phyloP scores from a whole-genome alignment of 2,329 filamentous ascomycete genomes.

The Ciborinia camelliae region DNA sequence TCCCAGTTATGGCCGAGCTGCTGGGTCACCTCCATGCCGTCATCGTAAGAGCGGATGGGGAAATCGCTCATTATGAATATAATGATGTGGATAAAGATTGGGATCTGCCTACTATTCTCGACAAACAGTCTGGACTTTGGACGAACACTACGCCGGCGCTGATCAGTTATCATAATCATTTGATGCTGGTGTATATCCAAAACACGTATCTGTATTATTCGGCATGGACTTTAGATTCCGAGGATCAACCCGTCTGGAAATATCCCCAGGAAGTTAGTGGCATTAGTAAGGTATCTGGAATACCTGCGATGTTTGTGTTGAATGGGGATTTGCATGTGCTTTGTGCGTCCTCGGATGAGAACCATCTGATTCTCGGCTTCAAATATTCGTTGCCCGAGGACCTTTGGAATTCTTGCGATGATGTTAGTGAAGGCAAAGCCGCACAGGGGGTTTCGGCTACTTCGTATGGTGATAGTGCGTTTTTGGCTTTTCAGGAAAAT shows the following conservation, averaged over 20 bases:
- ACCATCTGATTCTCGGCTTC: slow-evolving; percentile 36
- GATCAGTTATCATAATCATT: slow-evolving; percentile 39
- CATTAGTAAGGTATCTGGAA: slow-evolving; percentile 26
- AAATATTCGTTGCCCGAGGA: slow-evolving; percentile 34
- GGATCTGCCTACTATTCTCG: slow-evolving; percentile 30
- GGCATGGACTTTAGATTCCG: slow-evolving; percentile 31
- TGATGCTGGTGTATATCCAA: slow-evolving; percentile 37
- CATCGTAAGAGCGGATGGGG: slow-evolving; percentile 33
- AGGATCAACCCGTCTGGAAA: slow-evolving; percentile 26
- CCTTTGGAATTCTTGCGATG: slow-evolving; percentile 36
- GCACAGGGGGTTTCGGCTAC: slow-evolving; percentile 38
- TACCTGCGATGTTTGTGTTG: slow-evolving; percentile 39
- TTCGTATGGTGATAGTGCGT: slow-evolving; percentile 37
- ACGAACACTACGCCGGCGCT: slow-evolving; percentile 36
- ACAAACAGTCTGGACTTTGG: slow-evolving; percentile 28
- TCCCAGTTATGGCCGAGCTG: slow-evolving; percentile 39
- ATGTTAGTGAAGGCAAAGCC: slow-evolving; percentile 38
- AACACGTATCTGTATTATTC: slow-evolving; percentile 34
- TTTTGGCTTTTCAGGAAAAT: slow-evolving; percentile 34
- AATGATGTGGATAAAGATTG: slow-evolving; percentile 37
- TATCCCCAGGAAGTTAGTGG: slow-evolving; percentile 33
- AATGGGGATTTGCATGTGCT: slow-evolving; percentile 37
- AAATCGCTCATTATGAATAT: slow-evolving; percentile 38
- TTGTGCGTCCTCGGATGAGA: slow-evolving; percentile 32
- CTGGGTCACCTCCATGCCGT: slow-evolving; percentile 39